Evolutionary conservation across 129 eudicot genomes (phyloP), one percentile per base, ranked within the genome.

Genomic region (Apium graveolens): DNA sequence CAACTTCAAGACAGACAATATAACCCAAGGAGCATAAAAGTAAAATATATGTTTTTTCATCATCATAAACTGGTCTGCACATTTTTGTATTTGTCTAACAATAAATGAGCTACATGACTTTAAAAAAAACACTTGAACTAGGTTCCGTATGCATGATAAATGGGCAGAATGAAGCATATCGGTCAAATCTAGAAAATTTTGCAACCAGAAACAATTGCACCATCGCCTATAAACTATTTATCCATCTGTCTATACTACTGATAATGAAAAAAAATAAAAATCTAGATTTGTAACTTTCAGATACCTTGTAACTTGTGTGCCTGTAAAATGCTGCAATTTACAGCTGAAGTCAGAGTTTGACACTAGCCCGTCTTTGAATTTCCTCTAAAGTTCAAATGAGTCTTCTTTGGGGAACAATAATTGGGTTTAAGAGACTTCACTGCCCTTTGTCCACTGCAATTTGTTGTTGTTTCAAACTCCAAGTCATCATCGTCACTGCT

Each of bases 401-500:
- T 75, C 81, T 85, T 91, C 84, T 86, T 91, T 18, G 96, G 97
- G 32, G 93, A 84, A 79, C 86, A 80, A 37, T 84, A 89, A 80
- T 83, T 87, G 80, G 89, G 86, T 26, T 88, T 89, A 16, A 85
- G 78, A 76, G 83, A 82, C 74, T 74, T 81, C 32, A 80, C 62
- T 51, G 77, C 79, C 65, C 73, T 70, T 14, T 44, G 60, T 43
- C 84, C 87, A 51, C 75, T 82, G 29, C 81, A 39, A 53, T 87
- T 80, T 70, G 55, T 81, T 45, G 76, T 35, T 3, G 83, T 70
- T 65, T 86, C 81, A n/a, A 42, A 65, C 85, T 87, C 93, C 0
- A 89, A 79, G 73, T 88, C 97, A 32, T 66, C 72, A 66, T 94
- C 98, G 57, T 94, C 98, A 71, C 93, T 94, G 73, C 90, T 86